Evolutionary conservation across 345 rosid genomes (phyloP), one percentile per base, ranked within the genome.

Genomic region (Brassica nigra): DNA sequence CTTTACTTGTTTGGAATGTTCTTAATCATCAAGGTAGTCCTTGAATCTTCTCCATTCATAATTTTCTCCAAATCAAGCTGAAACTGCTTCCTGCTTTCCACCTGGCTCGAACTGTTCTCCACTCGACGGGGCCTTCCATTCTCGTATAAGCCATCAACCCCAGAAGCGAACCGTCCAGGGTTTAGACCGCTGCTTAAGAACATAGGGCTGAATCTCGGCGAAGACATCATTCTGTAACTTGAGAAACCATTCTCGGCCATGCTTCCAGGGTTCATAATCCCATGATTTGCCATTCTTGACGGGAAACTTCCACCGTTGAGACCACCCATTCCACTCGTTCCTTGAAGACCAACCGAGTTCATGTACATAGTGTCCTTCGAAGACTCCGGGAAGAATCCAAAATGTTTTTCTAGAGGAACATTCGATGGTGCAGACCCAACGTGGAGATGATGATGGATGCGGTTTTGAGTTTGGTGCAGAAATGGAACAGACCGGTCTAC

Each of bases 371-470:
- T 55, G 62, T 94, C 96, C 73, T 76, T 81, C 8, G 95, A 88
- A 62, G 97, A 87, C 76, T 90, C 94, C 0, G 92, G 89, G 70
- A 88, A 86, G 84, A 88, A 88, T n/a, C 92, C 94, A 70, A 91
- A 90, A 66, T 84, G 96, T 75, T 92, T 87, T 71, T 94, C 93
- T 54, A 90, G 79, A 73, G 97, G 95, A 84, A 84, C 83, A 76
- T 91, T 92, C 52, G 97, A 89, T 30, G 98, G 98, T 68, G 98
- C 97, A 77, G 98, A 94, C 64, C 98, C 97, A 63, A 92, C 90
- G 66, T 90, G 97, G 86, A 87, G 87, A 59, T 82, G 88, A 31
- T 87, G 89, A 72, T 82, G 87, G 70, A 14, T 79, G 37, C 70
- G 89, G 79, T 86, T 74, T 74, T 79, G 82, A 42, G 75, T 85